Base-by-base conservation (phyloP, 2,329 filamentous ascomycete genomes). In the Exophiala sideris region DNA sequence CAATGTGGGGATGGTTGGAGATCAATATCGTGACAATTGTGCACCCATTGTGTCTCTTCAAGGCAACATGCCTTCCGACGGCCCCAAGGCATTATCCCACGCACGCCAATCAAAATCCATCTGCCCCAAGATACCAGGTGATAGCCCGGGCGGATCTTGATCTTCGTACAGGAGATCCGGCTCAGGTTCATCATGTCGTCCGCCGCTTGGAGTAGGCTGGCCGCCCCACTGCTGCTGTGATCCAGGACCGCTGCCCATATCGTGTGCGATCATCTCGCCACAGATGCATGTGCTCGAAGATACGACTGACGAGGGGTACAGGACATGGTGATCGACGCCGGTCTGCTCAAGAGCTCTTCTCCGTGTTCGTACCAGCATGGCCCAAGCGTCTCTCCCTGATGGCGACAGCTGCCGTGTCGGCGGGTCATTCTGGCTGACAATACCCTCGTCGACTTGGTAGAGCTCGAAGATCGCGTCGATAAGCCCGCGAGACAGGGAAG, bases 391-490 rank as follows among this genome's bases (percentile, higher is more conserved):
- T 36, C 50, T 47, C 18, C 59, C 58, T 8, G 59, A 52, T 12
- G 57, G 50, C 20, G 55, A 58, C n/a, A 62, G 58, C 20, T 54
- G 45, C 5, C 59, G 50, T n/a, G 29, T 32, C 3, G 54, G 55
- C 24, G 59, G 54, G 24, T 62, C 54, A 18, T 50, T 40, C 29
- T 42, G 35, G 20, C 52, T 60, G 42, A 62, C 52, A 11, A 62
- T 54, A 12, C 59, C 59, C 20, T 62, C 48, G 32, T 60, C 59
- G 5, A 62, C 57, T 11, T 58, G 55, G 35, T 62, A 62, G 4
- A 62, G 52, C 18, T 62, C 59, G 20, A 61, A 60, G 41, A 65
- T 54, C 2, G 52, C 44, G 35, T 64, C 60, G 34, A 64, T 56
- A 32, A 64, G 39, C 12, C 52, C 54, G 9, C 52, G 56, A 32